Evolutionary conservation across 768 basidiomycete species (phyloP).

Genomic region (Lyophyllum semitale): DNA sequence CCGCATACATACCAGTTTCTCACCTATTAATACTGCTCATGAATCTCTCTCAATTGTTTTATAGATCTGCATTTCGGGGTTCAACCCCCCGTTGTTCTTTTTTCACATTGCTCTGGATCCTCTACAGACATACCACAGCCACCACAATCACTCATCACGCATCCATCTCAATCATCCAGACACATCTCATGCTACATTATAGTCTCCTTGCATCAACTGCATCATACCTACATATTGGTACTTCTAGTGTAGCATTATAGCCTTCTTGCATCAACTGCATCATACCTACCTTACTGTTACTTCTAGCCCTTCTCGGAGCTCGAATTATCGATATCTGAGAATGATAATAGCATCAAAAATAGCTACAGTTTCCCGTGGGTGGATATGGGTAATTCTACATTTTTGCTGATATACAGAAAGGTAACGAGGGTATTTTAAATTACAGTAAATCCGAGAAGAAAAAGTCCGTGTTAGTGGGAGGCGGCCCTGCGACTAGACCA

Average conservation of each 20-base stretch:
- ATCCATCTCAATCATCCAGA: conserved; percentile 16
- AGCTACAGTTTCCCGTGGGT: not conserved
- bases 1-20: conserved; percentile 25
- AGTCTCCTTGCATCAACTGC: conserved; percentile 60
- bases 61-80: conserved; percentile 54
- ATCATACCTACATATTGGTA: conserved; percentile 34
- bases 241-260: conserved; percentile 19
- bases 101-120: conserved; percentile 30
- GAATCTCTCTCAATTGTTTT: conserved; percentile 22
- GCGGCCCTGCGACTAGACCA: conserved; percentile 73
- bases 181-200: conserved; percentile 17
- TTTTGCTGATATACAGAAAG: not conserved
- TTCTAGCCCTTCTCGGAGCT: conserved; percentile 4
- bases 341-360: conserved; percentile 15
- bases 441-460: conserved; percentile 75
- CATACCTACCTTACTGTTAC: conserved; percentile 30
- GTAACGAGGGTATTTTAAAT: conserved; percentile 1
- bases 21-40: conserved; percentile 30
- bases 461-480: conserved; percentile 80
- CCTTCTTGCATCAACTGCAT: conserved; percentile 63
- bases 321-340: conserved; percentile 23
- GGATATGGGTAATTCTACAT: not conserved
- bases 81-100: conserved; percentile 78
- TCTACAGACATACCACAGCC: conserved; percentile 17
- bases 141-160: conserved; percentile 5